A percentile compares a stretch with the other conserved stretches of the same genome.
phyloP scores from a whole-genome alignment of 805 yeast species.

The Pichia thaimueangensis region DNA sequence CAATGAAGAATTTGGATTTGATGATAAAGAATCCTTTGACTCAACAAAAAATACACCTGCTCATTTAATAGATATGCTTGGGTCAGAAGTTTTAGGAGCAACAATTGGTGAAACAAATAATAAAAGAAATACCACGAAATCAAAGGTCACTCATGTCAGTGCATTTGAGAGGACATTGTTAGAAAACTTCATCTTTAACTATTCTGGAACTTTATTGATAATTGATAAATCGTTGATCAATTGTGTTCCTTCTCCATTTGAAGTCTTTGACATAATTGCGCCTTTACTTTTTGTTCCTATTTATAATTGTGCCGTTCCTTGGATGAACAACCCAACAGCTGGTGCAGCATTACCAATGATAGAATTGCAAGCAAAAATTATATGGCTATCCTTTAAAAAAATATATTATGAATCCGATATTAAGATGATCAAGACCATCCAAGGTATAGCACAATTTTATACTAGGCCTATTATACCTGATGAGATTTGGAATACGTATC shows the following conservation, averaged over 20 bases:
- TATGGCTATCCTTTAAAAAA: constrained; percentile 28
- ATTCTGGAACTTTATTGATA: constrained; percentile 31
- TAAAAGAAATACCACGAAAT: too few relatives aligned
- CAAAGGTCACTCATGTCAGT: not conserved
- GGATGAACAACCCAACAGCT: constrained; percentile 39
- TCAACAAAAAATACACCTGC: not conserved
- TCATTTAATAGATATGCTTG: not conserved
- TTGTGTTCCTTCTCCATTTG: constrained; percentile 38
- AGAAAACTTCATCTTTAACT: constrained; percentile 42
- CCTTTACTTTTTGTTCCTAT: constrained; percentile 30
- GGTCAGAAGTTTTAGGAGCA: not conserved
- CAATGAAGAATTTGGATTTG: not conserved
- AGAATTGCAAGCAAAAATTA: constrained; percentile 34
- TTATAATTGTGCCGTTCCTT: constrained; percentile 27
- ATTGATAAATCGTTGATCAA: constrained; percentile 27
- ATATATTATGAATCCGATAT: constrained; percentile 9
- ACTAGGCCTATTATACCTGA: constrained; percentile 14
- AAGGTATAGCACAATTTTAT: constrained; percentile 11
- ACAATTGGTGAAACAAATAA: not conserved
- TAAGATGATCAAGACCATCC: constrained; percentile 5
- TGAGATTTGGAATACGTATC: constrained; percentile 13
- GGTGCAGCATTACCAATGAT: constrained; percentile 35
- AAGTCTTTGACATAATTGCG: constrained; percentile 28
- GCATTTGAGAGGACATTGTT: constrained; percentile 32
- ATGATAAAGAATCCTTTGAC: not conserved